Conservation (phyloP, 1,284 basidiomycete species). For the Rhodotorula sp. region DNA sequence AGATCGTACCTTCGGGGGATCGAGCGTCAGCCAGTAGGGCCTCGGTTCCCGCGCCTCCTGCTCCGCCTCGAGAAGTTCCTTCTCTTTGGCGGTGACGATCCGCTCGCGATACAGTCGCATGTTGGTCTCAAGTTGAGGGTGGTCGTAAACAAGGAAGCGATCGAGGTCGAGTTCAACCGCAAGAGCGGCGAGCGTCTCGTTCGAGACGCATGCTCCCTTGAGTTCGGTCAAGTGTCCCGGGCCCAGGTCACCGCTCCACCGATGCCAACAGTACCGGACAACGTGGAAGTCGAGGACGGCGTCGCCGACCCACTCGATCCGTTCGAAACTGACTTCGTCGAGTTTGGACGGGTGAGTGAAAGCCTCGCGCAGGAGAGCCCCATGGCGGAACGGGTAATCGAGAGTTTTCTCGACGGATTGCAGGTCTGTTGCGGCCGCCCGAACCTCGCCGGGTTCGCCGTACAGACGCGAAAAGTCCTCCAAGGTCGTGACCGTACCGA, state of each 20-base stretch:
- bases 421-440: background rate
- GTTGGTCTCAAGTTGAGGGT: slow-evolving; percentile 55
- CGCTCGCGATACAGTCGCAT: slow-evolving; percentile 60
- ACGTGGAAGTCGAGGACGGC: slow-evolving; percentile 58
- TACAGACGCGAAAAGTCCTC: slow-evolving; percentile 45
- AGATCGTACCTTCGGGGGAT: slow-evolving; percentile 74
- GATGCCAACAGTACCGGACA: slow-evolving; percentile 66
- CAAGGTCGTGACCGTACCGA: slow-evolving; percentile 56
- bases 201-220: slow-evolving; percentile 55
- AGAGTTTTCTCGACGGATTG: slow-evolving; percentile 59
- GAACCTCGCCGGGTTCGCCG: background rate
- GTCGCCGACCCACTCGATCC: slow-evolving; percentile 70
- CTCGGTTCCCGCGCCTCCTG: slow-evolving; percentile 58
- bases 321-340: slow-evolving; percentile 61
- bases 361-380: slow-evolving; percentile 66
- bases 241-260: slow-evolving; percentile 59
- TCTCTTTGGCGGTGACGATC: slow-evolving; percentile 55
- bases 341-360: slow-evolving; percentile 66
- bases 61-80: slow-evolving; percentile 57
- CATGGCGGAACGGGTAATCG: slow-evolving; percentile 61
- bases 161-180: slow-evolving; percentile 56
- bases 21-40: slow-evolving; percentile 72
- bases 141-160: slow-evolving; percentile 61
- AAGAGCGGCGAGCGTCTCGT: slow-evolving; percentile 11
- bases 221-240: slow-evolving; percentile 71